Evolutionary conservation across 2,329 filamentous ascomycete genomes (phyloP), one percentile per base, ranked within the genome.

Genomic region (Chaetomiaceae sp.): DNA sequence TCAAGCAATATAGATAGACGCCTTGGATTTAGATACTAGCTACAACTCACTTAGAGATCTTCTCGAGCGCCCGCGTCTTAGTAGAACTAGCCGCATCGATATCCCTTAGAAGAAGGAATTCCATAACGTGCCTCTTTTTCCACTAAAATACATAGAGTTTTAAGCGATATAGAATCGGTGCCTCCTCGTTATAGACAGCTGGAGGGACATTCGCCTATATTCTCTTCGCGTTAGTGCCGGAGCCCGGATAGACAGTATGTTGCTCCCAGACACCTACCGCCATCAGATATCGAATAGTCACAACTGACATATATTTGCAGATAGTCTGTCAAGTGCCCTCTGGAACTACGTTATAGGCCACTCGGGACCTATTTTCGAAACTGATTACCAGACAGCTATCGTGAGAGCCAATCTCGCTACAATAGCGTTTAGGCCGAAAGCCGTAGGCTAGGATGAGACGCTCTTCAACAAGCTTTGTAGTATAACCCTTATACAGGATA

Each of bases 51-150:
- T 17, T 15, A 2, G 11, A 34, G 22, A 46, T 14, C 47, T 49
- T 36, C 27, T 49, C 5, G 17, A 49, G 6, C 29, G 38, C 46
- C 47, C 9, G 46, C 9, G 9, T 17, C 42, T 49, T 42, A 19
- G 42, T 19, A 14, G 30, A 17, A 49, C 47, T 30, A 22, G n/a
- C 42, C 38, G 29, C 19, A 32, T 49, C 34, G 38, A 49, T 27
- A 49, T 49, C 22, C 47, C 42, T 18, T 49, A 19, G 47, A 49
- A 49, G 47, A 22, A 49, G 42, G 17, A 46, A 42, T 49, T 46
- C 42, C 38, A 46, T 3, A 18, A 49, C 18, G 15, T 42, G 38
- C 42, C 42, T 39, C 47, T 49, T 36, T 49, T 49, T 38, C 47
- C 35, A 46, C 34, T 49, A 11, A 45, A n/a, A 42, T 49, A 49